These are phyloP conservation scores for Boletellus emodensis DNA, from an alignment of 768 basidiomycete genomes.

Conservation along the genomic window DNA sequence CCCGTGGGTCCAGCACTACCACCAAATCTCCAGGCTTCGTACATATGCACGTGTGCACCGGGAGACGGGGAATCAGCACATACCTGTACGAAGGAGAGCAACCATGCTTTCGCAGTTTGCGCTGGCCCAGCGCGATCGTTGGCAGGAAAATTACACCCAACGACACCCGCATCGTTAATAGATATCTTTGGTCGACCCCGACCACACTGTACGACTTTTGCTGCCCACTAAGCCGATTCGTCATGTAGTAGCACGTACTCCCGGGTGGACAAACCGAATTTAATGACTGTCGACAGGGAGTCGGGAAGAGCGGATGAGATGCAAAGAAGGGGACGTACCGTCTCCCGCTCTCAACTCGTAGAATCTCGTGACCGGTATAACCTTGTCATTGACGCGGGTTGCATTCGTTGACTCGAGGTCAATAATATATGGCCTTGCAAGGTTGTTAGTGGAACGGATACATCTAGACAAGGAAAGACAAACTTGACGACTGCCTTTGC, in stretches of 20 bases:
- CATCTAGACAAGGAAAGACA: constrained; percentile 27
- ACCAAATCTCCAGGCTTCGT: no score
- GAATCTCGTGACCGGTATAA: constrained; percentile 81
- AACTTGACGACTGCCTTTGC: constrained; percentile 81
- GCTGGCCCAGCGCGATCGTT: no score
- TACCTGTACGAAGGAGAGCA: no score
- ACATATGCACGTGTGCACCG: no score
- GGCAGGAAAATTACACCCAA: no score
- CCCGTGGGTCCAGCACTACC: no score
- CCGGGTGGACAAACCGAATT: constrained; percentile 74
- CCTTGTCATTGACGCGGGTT: constrained; percentile 84
- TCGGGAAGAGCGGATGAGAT: constrained; percentile 5
- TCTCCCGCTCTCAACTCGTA: constrained; percentile 80
- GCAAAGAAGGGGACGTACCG: constrained; percentile 45
- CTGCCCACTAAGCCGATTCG: constrained; percentile 47
- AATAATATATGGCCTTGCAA: constrained; percentile 84
- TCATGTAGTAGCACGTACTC: constrained; percentile 88
- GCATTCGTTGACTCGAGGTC: constrained; percentile 99
- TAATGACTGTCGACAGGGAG: constrained; percentile 55
- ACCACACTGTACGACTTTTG: not conserved
- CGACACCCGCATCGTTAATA: no score
- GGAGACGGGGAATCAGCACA: no score
- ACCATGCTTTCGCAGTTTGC: no score
- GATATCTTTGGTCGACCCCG: no score
- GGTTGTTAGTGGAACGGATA: constrained; percentile 8